Base-by-base conservation (phyloP, 2,329 filamentous ascomycete species). In the Ascochyta clinopodiicola region DNA sequence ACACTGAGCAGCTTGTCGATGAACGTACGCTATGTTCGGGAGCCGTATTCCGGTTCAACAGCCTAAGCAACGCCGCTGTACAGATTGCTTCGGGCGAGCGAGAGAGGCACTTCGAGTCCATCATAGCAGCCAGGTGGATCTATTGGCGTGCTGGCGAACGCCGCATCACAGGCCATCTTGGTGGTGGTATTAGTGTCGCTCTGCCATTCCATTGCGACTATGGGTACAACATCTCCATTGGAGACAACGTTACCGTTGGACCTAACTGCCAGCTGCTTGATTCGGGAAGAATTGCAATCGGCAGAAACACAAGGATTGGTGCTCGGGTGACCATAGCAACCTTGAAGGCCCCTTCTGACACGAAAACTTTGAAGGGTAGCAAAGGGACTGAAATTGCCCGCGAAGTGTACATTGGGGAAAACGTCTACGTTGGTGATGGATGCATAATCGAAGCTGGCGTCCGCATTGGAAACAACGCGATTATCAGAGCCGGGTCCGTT, bases 201-300 rank as follows among this genome's bases (percentile, higher is more conserved):
- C 87, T 90, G 2, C 94, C 94, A 0, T 98, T 99, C 74, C 88
- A 84, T 42, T 97, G 94, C 73, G 92, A 97, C 69, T 97, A 97
- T 69, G 95, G 95, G 0, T 98, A 96, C 78, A 98, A 99, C 74
- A 89, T 98, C 66, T 84, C 85, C 43, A 90, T 99, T 63, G 93
- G 91, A 12, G 88, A 93, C 64, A 88, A 95, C 61, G 91, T 96
- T 2, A 85, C 88, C 51, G 90, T 99, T 63, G 91, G 89, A 17
- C 85, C 90, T 51, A 90, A 91, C 68, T 97, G 93, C 75, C 88
- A 87, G 24, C 88, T 98, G 69, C 86, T 93, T 51, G 95, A 99
- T 72, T 88, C 92, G n/a, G 90, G 88, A 71, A 83, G 88, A 60
- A 89, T 98, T 57, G 86, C 81, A 42, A 92, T 98, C 67, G 93